Evolutionary conservation across 352 stramenopile species (phyloP).

Genomic region (Pseudoperonospora humuli): DNA sequence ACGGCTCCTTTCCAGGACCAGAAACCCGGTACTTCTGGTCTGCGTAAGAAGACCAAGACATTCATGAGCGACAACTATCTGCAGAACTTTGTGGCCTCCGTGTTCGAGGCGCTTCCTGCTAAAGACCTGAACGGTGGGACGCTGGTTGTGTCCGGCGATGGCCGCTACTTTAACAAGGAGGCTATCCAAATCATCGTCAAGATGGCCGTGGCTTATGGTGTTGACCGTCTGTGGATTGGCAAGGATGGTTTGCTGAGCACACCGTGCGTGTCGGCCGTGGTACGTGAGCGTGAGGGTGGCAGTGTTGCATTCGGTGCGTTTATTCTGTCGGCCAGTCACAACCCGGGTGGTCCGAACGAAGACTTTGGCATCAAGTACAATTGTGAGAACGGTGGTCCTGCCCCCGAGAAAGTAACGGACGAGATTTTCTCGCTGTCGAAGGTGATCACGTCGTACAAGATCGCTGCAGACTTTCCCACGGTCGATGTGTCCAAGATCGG

Average conservation of each 20-base stretch:
- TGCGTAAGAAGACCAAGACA: slow-evolving; percentile 98
- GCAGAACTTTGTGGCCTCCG: slow-evolving; percentile 97
- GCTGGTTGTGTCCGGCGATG: slow-evolving; percentile 95
- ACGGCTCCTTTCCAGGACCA: slow-evolving; percentile 92
- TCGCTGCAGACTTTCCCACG: slow-evolving; percentile 72
- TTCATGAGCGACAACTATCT: slow-evolving; percentile 99
- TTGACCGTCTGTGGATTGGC: slow-evolving; percentile 93
- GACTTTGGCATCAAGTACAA: slow-evolving; percentile 99
- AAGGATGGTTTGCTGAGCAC: slow-evolving; percentile 95
- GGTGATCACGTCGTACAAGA: slow-evolving; percentile 93
- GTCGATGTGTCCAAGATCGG: slow-evolving; percentile 68
- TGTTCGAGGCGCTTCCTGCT: slow-evolving; percentile 93
- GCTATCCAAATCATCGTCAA: slow-evolving; percentile 96
- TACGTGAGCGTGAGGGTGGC: slow-evolving; percentile 92
- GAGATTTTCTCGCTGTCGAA: slow-evolving; percentile 94
- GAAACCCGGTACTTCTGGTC: slow-evolving; percentile 95
- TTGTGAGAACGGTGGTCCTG: slow-evolving; percentile 95
- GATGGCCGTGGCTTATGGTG: slow-evolving; percentile 95
- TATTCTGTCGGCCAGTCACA: slow-evolving; percentile 97
- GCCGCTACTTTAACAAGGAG: slow-evolving; percentile 87
- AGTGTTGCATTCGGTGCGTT: slow-evolving; percentile 92
- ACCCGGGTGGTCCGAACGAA: slow-evolving; percentile 95
- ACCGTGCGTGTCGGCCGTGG: slow-evolving; percentile 94
- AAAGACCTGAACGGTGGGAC: slow-evolving; percentile 92
- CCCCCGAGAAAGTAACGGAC: slow-evolving; percentile 95